Percentiles rank a stretch among this genome's conserved stretches.
These are phyloP conservation scores for Monosporozyma aquatica DNA, from an alignment of 805 yeast species.

Conservation along the genomic window DNA sequence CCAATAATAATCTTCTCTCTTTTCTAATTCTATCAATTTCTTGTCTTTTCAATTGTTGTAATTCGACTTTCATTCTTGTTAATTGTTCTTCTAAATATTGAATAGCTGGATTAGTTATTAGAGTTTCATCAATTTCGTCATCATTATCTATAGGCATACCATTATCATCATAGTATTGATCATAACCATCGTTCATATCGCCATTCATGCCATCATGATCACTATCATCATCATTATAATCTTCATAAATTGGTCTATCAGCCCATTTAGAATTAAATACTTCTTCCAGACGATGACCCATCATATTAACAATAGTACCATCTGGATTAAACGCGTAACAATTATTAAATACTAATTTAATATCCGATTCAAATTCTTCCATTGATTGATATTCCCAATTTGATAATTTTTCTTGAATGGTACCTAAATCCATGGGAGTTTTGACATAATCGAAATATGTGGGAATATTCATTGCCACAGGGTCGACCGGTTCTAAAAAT, in stretches of 20 bases:
- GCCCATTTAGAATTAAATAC: conserved; percentile 83
- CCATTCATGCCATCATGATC: conserved; percentile 42
- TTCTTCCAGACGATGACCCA: conserved; percentile 89
- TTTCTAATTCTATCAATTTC: conserved; percentile 59
- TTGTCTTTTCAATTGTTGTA: conserved; percentile 71
- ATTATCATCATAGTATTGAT: conserved; percentile 21
- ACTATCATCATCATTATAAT: conserved; percentile 37
- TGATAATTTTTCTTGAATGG: conserved; percentile 68
- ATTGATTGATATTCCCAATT: conserved; percentile 85
- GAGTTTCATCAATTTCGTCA: conserved; percentile 51
- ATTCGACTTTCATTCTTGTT: conserved; percentile 74
- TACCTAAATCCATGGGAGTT: conserved; percentile 91
- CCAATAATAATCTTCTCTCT: conserved; percentile 40
- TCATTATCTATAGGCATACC: conserved; percentile 29
- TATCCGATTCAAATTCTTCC: conserved; percentile 77
- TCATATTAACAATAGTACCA: conserved; percentile 89
- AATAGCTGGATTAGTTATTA: conserved; percentile 80
- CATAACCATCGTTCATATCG: conserved; percentile 37
- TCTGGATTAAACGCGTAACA: conserved; percentile 92
- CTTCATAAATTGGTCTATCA: conserved; percentile 67
- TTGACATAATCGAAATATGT: conserved; percentile 78
- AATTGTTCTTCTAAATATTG: conserved; percentile 81
- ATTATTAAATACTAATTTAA: conserved; percentile 74
- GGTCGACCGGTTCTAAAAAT: conserved; percentile 88
- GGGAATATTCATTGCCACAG: conserved; percentile 88